Conservation (phyloP, 768 basidiomycete species). For the Mycena indigotica region DNA sequence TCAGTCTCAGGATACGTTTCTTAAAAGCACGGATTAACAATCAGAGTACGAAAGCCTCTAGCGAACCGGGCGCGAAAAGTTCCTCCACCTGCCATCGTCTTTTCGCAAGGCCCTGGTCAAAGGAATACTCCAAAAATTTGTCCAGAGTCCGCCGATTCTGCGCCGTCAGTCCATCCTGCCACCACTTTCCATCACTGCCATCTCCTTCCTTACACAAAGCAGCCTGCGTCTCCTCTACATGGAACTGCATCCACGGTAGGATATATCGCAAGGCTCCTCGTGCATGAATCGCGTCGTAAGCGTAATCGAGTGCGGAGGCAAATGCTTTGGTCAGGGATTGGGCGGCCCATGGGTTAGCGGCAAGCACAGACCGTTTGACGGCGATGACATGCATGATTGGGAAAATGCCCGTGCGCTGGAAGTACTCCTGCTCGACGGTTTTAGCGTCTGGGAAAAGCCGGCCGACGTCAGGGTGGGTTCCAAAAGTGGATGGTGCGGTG, state of each 20-base stretch:
- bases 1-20: no score
- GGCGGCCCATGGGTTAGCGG: conserved; percentile 18
- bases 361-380: conserved; percentile 19
- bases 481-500: conserved; percentile 23
- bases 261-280: conserved; percentile 22
- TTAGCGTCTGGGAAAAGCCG: conserved; percentile 19
- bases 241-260: conserved; percentile 21
- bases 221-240: conserved; percentile 23
- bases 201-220: conserved; percentile 11
- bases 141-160: conserved; percentile 22
- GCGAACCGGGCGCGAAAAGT: conserved; percentile 18
- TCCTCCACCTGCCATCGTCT: conserved; percentile 22
- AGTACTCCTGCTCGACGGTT: conserved; percentile 14
- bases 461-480: conserved; percentile 17
- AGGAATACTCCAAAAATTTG: conserved; percentile 18
- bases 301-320: conserved; percentile 19
- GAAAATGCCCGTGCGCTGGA: conserved; percentile 21
- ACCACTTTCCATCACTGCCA: conserved; percentile 17
- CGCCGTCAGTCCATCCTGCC: conserved; percentile 22
- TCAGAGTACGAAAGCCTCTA: conserved; percentile 18
- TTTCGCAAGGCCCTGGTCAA: conserved; percentile 19
- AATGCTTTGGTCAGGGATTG: conserved; percentile 23
- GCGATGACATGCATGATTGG: conserved; percentile 15
- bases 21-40: no score
- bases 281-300: conserved; percentile 24